Base-by-base conservation (phyloP, 306 rosid species). In the Cucumis cinereus region DNA sequence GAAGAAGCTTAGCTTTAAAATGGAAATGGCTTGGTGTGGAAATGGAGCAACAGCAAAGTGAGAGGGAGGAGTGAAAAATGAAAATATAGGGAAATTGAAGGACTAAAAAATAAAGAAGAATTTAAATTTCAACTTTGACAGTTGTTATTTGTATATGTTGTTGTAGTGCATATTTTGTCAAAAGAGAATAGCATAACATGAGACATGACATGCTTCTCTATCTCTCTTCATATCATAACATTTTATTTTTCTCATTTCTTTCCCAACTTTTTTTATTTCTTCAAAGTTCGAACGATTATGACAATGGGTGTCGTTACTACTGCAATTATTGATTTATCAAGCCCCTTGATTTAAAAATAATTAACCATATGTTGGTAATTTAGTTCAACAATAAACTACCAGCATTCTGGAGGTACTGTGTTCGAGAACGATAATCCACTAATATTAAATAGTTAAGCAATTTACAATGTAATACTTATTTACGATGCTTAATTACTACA, bases 51-150 rank as follows among this genome's bases (percentile, higher is more conserved):
- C 4, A 15, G 14, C 9, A 71, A 50, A 50, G 59, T 72, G 60
- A 49, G 5, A 19, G 16, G 6, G 26, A 47, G 13, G 40, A 47
- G 75, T 71, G 75, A 41, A 43, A 53, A 53, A 19, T 53, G 23
- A 19, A 53, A 71, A 71, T 71, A 47, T 71, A 1, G 16, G 16
- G 61, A 52, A 30, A 9, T 49, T 49, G 45, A 49, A 28, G 2
- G 47, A 4, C 10, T 15, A 72, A 19, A 72, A 2, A 72, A 12
- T 6, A 43, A 22, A 2, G 33, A 9, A 4, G 14, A 22, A 41
- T 68, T 68, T 41, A 22, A 69, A 43, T 43, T 14, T 28, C 76
- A 52, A 52, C 76, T 30, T 72, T 72, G 22, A 72, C 76, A 71
- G 75, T 71, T 49, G 75, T 49, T 14, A 15, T 2, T 30, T 28